These are phyloP conservation scores for Penium margaritaceum DNA, from an alignment of 139 green algal genomes.

Conservation along the genomic window DNA sequence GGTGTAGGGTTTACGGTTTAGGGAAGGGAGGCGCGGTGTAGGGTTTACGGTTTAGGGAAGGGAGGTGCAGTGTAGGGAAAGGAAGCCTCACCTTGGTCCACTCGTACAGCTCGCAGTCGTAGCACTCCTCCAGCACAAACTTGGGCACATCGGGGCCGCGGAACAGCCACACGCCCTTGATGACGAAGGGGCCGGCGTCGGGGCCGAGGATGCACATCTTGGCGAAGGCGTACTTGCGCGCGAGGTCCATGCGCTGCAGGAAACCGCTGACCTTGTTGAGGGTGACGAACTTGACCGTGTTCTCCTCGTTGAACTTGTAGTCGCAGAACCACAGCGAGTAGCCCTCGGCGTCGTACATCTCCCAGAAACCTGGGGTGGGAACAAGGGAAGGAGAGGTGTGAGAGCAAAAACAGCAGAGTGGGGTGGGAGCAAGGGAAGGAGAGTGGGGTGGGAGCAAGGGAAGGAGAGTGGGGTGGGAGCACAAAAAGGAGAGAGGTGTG, in stretches of 20 bases:
- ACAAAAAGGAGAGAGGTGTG: too few relatives aligned
- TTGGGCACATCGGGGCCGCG: conserved; percentile 54
- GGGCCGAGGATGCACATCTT: conserved; percentile 62
- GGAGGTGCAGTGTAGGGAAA: background rate
- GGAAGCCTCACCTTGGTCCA: conserved; percentile 54
- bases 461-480: too few relatives aligned
- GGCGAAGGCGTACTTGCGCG: conserved; percentile 61
- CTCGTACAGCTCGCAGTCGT: conserved; percentile 60
- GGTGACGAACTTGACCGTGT: conserved; percentile 62
- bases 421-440: too few relatives aligned
- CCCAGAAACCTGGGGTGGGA: conserved; percentile 44
- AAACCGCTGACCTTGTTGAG: conserved; percentile 66
- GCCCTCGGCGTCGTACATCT: conserved; percentile 52
- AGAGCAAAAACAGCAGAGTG: too few relatives aligned
- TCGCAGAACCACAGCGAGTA: conserved; percentile 61
- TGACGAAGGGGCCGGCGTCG: conserved; percentile 50
- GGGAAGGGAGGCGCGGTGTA: too few relatives aligned
- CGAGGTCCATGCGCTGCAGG: conserved; percentile 61
- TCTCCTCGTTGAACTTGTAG: conserved; percentile 68
- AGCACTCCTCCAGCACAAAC: conserved; percentile 58
- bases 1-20: too few relatives aligned
- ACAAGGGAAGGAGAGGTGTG: too few relatives aligned
- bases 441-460: too few relatives aligned
- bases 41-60: too few relatives aligned
- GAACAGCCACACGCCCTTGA: conserved; percentile 62